Evolutionary conservation across 2,329 filamentous ascomycete genomes (phyloP), one percentile per base, ranked within the genome.

Genomic region (Venturia asperata): DNA sequence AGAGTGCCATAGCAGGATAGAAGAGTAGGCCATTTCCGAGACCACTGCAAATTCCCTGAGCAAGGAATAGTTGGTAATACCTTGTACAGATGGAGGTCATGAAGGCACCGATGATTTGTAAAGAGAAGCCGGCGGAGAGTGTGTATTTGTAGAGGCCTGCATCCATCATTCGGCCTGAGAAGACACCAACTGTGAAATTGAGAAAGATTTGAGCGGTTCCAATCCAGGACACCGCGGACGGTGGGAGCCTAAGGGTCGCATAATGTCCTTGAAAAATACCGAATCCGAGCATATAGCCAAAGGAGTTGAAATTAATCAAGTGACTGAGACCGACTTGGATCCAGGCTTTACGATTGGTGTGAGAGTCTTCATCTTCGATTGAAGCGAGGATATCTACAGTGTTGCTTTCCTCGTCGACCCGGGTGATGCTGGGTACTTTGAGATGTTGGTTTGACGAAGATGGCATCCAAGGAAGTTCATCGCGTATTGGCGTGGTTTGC

Each of bases 31-130:
- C 78, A 10, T 71, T 73, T 1, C 81, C 82, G 0, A 86, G 63
- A 1, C 84, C 84, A 67, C 82, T 75, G 66, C 80, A 80, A 10
- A 82, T 68, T 0, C 78, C 80, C 69, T 83, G 81, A 0, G 80
- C 76, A 41, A 80, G 45, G 24, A 70, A 61, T 13, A 70, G 37
- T 43, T 70, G 69, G 58, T 67, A 70, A 49, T 68, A 70, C 34
- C 61, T 43, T 6, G 64, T 65, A 24, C 62, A 65, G 1, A 69
- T 43, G 47, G 66, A 68, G 17, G 64, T 65, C 43, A 67, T 65
- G 15, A 65, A 65, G 4, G 41, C 37, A 30, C 63, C 63, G 10
- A 65, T 37, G 11, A 65, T 55, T 39, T 65, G 63, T 15, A 45
- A 43, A n/a, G 49, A 41, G 6, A 61, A 24, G 2, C 63, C 63